Evolutionary conservation across 179 eudicot species (phyloP), one percentile per base, ranked within the genome.

Genomic region (Corrigiola litoralis): DNA sequence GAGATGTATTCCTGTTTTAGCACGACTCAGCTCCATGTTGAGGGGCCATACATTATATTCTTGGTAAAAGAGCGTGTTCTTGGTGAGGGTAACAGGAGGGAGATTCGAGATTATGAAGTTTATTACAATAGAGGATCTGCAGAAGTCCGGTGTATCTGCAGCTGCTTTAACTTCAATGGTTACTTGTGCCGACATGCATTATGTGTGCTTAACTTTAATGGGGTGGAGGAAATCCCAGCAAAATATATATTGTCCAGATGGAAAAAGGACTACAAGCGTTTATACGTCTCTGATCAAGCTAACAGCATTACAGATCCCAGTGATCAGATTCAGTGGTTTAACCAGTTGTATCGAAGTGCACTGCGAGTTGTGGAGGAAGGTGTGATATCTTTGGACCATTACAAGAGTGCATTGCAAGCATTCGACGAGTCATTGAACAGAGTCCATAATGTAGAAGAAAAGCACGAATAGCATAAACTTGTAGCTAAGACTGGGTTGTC

Each of bases 361-460:
- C 58, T 85, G 75, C 88, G 82, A 64, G 85, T 85, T 55, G 81
- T 88, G 45, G 88, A 88, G 73, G 87, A 88, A 61, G 95, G 90
- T 17, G 81, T 69, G 61, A 71, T 85, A 40, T 83, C 90, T 8
- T 4, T 76, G 6, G 88, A 88, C 60, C 90, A 85, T 81, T 88
- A 83, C 61, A 83, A 76, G 75, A 79, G 68, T 54, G 95, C 88
- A 6, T 60, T 79, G 75, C 73, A 76, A 66, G 82, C 85, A 14
- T 75, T 88, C 45, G 85, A 81, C 50, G 90, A 85, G 67, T 80
- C 85, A 5, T 41, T 85, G 59, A 72, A 59, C 47, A 83, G 77
- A 75, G 87, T 88, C 69, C 85, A 66, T 64, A 54, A 31, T 70
- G 77, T 72, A 28, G 87, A 81, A 81, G 80, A 69, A 58, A 85